Evolutionary conservation across 352 stramenopile genomes (phyloP).

Genomic region (Phytopythium cucurbitacearum): DNA sequence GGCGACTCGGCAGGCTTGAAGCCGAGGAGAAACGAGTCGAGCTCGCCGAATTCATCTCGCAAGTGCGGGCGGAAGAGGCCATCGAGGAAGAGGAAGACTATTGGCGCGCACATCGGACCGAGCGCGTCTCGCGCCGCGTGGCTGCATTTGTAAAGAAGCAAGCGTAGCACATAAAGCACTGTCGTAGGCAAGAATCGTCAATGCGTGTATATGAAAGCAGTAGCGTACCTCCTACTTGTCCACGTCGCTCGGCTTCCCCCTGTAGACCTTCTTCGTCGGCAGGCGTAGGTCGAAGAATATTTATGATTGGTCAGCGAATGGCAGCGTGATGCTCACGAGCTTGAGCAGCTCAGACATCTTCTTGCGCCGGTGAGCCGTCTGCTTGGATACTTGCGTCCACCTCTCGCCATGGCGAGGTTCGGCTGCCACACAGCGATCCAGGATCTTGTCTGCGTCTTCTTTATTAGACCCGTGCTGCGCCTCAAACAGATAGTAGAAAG

Average conservation of each 20-base stretch:
- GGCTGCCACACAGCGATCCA: conserved; percentile 82
- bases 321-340: conserved; percentile 73
- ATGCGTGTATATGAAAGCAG: too few species aligned
- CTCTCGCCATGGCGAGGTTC: conserved; percentile 95
- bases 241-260: too few species aligned
- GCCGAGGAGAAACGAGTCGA: conserved; percentile 85
- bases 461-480: conserved; percentile 75
- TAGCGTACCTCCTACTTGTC: too few species aligned
- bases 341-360: conserved; percentile 64
- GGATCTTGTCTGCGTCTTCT: conserved; percentile 80
- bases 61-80: conserved; percentile 88
- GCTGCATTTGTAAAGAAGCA: conserved; percentile 62
- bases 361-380: conserved; percentile 89
- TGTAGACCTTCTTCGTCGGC: too few species aligned
- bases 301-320: conserved; percentile 43
- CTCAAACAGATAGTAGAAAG: conserved; percentile 97
- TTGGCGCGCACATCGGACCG: conserved; percentile 51
- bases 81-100: conserved; percentile 86
- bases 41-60: conserved; percentile 91
- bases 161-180: conserved; percentile 15
- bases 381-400: conserved; percentile 92
- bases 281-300: background rate
- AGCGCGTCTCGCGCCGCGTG: conserved; percentile 46
- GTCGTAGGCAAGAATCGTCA: background rate
- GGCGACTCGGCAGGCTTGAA: conserved; percentile 75